A percentile compares a stretch with the other conserved stretches of the same genome.
Conservation (phyloP, 1,284 basidiomycete genomes). For the Ceratobasidium sp. region DNA sequence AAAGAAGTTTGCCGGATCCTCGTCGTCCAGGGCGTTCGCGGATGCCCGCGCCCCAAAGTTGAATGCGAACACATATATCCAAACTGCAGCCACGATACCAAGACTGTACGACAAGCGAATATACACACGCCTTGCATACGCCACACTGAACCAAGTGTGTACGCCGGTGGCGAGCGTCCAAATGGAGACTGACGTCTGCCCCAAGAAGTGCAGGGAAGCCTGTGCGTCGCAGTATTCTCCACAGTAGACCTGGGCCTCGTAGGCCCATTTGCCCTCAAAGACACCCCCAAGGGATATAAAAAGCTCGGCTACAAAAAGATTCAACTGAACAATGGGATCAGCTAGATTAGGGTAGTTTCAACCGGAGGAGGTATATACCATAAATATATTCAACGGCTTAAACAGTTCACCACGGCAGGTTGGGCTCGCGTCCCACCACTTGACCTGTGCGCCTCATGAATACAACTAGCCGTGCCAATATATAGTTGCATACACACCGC, state of each 20-base stretch:
- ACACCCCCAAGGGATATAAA: conserved; percentile 47
- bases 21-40: conserved; percentile 9
- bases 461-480: not conserved
- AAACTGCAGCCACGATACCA: conserved; percentile 37
- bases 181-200: conserved; percentile 47
- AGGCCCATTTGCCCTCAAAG: conserved; percentile 47
- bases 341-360: not conserved
- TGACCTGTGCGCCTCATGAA: not conserved
- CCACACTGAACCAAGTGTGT: conserved; percentile 45
- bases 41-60: conserved; percentile 41
- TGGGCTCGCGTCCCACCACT: not conserved
- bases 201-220: conserved; percentile 46
- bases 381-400: conserved; percentile 44
- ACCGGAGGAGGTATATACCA: conserved; percentile 21
- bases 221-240: conserved; percentile 46
- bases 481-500: not conserved
- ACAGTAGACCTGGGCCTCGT: conserved; percentile 45
- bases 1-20: conserved; percentile 23
- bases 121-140: conserved; percentile 17
- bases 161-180: conserved; percentile 47
- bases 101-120: conserved; percentile 31
- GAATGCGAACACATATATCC: conserved; percentile 44
- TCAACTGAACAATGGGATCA: conserved; percentile 13
- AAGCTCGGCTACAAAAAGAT: conserved; percentile 47
- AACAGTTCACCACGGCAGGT: conserved; percentile 6